These are phyloP conservation scores for Yamadazyma dendronema DNA, from an alignment of 1,139 yeast genomes.

Conservation along the genomic window DNA sequence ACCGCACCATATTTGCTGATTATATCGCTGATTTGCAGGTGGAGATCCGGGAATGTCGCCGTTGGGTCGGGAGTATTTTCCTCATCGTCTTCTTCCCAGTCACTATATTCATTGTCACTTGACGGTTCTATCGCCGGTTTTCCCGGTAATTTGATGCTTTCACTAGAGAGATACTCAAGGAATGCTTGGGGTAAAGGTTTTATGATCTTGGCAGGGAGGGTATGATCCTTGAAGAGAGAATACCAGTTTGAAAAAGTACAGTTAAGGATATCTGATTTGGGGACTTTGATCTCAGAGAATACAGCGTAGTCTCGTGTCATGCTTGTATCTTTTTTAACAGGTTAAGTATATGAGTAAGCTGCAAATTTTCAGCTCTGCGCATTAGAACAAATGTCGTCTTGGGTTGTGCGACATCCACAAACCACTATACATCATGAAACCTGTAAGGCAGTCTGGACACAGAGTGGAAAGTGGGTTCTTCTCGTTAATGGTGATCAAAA, in stretches of 20 bases:
- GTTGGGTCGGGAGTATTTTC: constrained; percentile 52
- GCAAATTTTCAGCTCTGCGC: no score
- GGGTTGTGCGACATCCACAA: no score
- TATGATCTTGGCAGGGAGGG: constrained; percentile 55
- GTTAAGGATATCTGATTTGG: constrained; percentile 53
- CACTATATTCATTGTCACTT: constrained; percentile 68
- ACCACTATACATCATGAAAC: no score
- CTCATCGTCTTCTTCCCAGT: constrained; percentile 59
- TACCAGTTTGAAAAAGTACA: constrained; percentile 82
- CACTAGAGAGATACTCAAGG: constrained; percentile 67
- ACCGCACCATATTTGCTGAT: constrained; percentile 53
- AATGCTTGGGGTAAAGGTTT: constrained; percentile 67
- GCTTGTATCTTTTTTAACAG: background rate
- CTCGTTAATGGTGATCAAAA: no score
- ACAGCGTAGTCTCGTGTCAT: constrained; percentile 19
- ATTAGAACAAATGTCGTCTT: no score
- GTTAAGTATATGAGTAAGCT: no score
- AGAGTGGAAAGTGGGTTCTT: no score
- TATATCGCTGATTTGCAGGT: constrained; percentile 43
- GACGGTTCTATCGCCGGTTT: constrained; percentile 29
- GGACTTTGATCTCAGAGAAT: constrained; percentile 37
- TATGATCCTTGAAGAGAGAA: constrained; percentile 45
- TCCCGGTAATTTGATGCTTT: constrained; percentile 71
- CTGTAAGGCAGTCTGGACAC: no score
- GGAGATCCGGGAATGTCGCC: constrained; percentile 54